Percentiles rank a stretch among this genome's conserved stretches.
Conservation (phyloP, 768 basidiomycete genomes). For the Steccherinum ochraceum region DNA sequence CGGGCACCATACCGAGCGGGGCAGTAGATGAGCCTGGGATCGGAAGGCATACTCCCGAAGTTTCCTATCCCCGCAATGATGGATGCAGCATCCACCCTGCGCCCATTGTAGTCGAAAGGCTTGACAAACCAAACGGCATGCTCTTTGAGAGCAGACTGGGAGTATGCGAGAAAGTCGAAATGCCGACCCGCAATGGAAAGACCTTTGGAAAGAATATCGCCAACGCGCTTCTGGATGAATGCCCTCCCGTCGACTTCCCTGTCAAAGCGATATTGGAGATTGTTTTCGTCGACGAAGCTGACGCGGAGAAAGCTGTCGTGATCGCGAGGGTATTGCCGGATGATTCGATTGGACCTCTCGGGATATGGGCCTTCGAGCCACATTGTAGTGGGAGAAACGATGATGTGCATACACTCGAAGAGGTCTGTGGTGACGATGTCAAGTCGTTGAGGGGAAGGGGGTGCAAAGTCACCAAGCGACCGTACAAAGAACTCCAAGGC, state of each 20-base stretch:
- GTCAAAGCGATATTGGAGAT: conserved; percentile 46
- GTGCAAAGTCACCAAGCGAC: conserved; percentile 22
- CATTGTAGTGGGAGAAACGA: conserved; percentile 50
- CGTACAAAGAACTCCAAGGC: conserved; percentile 15
- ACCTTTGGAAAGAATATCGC: conserved; percentile 36
- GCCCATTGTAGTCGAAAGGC: conserved; percentile 34
- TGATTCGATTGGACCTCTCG: conserved; percentile 58
- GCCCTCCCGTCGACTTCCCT: conserved; percentile 46
- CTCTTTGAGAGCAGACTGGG: conserved; percentile 61
- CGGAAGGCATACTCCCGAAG: conserved; percentile 38
- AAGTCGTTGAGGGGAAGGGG: conserved; percentile 3
- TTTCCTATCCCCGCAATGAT: conserved; percentile 54
- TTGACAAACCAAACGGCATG: conserved; percentile 59
- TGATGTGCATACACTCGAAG: conserved; percentile 41
- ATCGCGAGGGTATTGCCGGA: conserved; percentile 42
- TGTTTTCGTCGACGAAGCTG: conserved; percentile 54
- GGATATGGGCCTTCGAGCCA: conserved; percentile 46
- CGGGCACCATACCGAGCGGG: conserved; percentile 69
- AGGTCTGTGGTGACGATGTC: conserved; percentile 18
- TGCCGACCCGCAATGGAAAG: conserved; percentile 45
- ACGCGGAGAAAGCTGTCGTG: conserved; percentile 58
- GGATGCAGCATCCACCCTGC: conserved; percentile 29
- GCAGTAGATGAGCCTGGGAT: conserved; percentile 43
- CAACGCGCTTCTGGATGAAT: conserved; percentile 46
- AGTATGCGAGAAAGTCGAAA: conserved; percentile 67